Evolutionary conservation across 345 rosid genomes (phyloP).

Genomic region (Jatropha curcas): DNA sequence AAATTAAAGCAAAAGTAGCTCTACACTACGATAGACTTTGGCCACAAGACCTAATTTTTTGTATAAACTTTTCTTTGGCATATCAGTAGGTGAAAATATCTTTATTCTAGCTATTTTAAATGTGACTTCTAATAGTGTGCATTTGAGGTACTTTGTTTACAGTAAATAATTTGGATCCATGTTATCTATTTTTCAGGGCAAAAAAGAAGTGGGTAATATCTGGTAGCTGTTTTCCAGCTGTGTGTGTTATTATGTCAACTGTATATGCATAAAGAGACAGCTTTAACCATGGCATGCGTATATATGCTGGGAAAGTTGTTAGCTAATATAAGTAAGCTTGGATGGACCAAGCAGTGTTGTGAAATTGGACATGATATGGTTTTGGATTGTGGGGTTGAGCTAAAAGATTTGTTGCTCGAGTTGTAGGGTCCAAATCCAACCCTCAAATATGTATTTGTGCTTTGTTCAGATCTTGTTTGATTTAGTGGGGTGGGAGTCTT

Average conservation of each 20-base stretch:
- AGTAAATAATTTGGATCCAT: not conserved
- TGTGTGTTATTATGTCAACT: not conserved
- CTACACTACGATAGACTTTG: not conserved
- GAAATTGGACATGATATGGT: too few species aligned
- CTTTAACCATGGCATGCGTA: not conserved
- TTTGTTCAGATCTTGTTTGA: conserved; percentile 11
- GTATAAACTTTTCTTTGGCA: conserved; percentile 21
- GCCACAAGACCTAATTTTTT: not conserved
- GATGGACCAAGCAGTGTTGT: too few species aligned
- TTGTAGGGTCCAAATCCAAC: conserved; percentile 10
- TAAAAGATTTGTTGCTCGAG: not conserved
- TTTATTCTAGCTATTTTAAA: not conserved
- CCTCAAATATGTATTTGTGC: conserved; percentile 1
- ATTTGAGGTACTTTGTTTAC: not conserved
- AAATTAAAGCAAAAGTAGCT: conserved; percentile 46
- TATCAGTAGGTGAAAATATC: conserved; percentile 7
- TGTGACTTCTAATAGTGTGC: not conserved
- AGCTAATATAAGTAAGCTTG: not conserved
- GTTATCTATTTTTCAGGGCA: not conserved
- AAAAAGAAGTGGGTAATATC: not conserved
- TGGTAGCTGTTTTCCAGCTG: not conserved
- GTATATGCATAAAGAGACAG: not conserved
- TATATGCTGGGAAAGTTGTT: not conserved
- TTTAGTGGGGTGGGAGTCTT: not conserved
- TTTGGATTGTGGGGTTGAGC: not conserved